phyloP scores from a whole-genome alignment of 169 alveolate species.

The Eimeria maxima region DNA sequence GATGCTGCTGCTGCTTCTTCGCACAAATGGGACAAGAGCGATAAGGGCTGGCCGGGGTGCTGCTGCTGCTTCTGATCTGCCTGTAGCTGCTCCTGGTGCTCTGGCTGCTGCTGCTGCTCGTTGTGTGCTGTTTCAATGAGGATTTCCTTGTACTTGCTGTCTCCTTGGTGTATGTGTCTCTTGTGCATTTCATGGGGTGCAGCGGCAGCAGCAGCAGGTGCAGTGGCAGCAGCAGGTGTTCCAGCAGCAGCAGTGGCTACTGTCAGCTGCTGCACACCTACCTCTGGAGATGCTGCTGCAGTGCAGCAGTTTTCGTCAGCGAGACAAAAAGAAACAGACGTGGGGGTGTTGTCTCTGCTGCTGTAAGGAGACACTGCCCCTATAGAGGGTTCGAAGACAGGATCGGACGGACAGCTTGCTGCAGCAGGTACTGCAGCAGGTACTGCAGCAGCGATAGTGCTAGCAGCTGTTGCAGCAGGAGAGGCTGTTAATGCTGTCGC shows the following conservation, averaged over 20 bases:
- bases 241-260: slow-evolving; percentile 60
- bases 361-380: slow-evolving; percentile 42
- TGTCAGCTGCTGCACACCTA: slow-evolving; percentile 26
- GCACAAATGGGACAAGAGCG: slow-evolving; percentile 23
- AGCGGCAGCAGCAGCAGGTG: neutral
- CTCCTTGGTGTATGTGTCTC: neutral
- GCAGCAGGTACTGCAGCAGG: neutral
- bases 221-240: slow-evolving; percentile 23
- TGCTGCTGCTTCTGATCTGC: neutral
- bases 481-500: neutral
- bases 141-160: neutral
- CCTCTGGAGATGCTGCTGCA: slow-evolving; percentile 64
- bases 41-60: neutral
- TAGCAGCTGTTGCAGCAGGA: neutral
- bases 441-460: neutral
- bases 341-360: slow-evolving; percentile 52
- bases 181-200: neutral
- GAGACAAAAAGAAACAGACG: slow-evolving; percentile 4
- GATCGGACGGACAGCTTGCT: neutral
- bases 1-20: slow-evolving; percentile 70
- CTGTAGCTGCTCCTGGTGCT: slow-evolving; percentile 14
- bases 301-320: slow-evolving; percentile 60
- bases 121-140: neutral
- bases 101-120: slow-evolving; percentile 17
- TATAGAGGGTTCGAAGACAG: slow-evolving; percentile 13